A percentile compares a stretch with the other conserved stretches of the same genome.
These are phyloP conservation scores for Aspergillus puulaauensis DNA, from an alignment of 2,329 filamentous ascomycete species.

Conservation along the genomic window DNA sequence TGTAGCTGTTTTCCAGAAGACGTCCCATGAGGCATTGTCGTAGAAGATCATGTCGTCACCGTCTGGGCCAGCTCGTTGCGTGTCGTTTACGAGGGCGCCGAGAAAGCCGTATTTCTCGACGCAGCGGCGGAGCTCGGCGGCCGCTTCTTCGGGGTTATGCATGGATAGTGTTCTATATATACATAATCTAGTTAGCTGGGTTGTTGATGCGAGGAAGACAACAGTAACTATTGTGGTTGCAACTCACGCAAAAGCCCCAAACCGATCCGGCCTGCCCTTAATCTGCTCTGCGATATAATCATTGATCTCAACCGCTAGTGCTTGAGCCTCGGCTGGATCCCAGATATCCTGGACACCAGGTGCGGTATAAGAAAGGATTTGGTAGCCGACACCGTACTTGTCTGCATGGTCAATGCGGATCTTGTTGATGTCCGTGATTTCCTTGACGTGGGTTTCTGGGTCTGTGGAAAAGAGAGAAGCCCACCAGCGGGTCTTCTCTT, in stretches of 20 bases:
- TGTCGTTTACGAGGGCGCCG: conserved; percentile 63
- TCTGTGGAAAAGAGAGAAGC: conserved; percentile 60
- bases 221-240: neutral
- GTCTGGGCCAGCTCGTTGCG: conserved; percentile 57
- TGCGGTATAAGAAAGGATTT: conserved; percentile 50
- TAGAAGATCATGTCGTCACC: conserved; percentile 66
- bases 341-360: conserved; percentile 51
- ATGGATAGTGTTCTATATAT: conserved; percentile 35
- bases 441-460: conserved; percentile 56
- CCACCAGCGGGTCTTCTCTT: conserved; percentile 62
- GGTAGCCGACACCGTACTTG: conserved; percentile 48
- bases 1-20: conserved; percentile 59
- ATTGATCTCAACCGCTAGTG: conserved; percentile 47
- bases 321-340: conserved; percentile 45
- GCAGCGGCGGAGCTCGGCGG: conserved; percentile 44
- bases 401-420: conserved; percentile 46
- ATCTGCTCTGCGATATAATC: conserved; percentile 48
- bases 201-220: too few species aligned
- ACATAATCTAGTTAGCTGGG: neutral
- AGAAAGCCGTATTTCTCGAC: conserved; percentile 62
- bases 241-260: conserved; percentile 45
- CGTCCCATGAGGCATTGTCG: conserved; percentile 57
- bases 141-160: conserved; percentile 43
- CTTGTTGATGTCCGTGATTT: conserved; percentile 53
- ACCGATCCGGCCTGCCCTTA: conserved; percentile 41